Conservation (phyloP, 352 stramenopile genomes). For the Phytophthora chlamydospora region DNA sequence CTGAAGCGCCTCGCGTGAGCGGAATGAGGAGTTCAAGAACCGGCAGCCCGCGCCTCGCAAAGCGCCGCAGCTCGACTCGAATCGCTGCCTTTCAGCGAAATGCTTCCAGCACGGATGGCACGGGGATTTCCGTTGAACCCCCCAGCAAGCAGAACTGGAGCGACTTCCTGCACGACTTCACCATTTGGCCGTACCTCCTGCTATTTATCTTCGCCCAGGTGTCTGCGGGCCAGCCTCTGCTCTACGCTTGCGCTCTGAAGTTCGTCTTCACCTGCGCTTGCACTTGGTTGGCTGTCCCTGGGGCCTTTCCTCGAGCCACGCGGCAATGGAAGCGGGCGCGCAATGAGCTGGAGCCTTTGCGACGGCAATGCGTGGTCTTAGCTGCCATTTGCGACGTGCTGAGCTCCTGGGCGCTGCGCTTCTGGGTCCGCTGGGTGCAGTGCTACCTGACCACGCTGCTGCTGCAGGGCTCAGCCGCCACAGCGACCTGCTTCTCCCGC, state of each 20-base stretch:
- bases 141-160: slow-evolving; percentile 30
- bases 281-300: slow-evolving; percentile 69
- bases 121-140: slow-evolving; percentile 3
- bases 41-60: slow-evolving; percentile 26
- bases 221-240: slow-evolving; percentile 42
- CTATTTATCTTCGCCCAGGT: slow-evolving; percentile 59
- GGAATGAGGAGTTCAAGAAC: slow-evolving; percentile 22
- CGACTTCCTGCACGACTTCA: slow-evolving; percentile 75
- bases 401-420: slow-evolving; percentile 60
- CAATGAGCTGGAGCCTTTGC: slow-evolving; percentile 51
- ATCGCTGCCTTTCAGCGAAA: slow-evolving; percentile 46
- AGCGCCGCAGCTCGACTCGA: slow-evolving; percentile 31
- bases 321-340: slow-evolving; percentile 54
- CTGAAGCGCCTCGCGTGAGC: slow-evolving; percentile 6
- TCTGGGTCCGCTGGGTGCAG: slow-evolving; percentile 66
- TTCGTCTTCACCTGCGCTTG: slow-evolving; percentile 73
- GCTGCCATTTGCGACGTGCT: slow-evolving; percentile 61
- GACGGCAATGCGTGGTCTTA: slow-evolving; percentile 58
- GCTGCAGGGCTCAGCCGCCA: slow-evolving; percentile 22
- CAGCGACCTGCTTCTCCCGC: slow-evolving; percentile 42
- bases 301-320: slow-evolving; percentile 60
- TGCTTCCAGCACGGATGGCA: neutral
- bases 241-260: slow-evolving; percentile 65
- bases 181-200: slow-evolving; percentile 78
- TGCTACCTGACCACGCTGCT: slow-evolving; percentile 52